Evolutionary conservation across 139 green algal genomes (phyloP).

Genomic region (Closterium sp.): DNA sequence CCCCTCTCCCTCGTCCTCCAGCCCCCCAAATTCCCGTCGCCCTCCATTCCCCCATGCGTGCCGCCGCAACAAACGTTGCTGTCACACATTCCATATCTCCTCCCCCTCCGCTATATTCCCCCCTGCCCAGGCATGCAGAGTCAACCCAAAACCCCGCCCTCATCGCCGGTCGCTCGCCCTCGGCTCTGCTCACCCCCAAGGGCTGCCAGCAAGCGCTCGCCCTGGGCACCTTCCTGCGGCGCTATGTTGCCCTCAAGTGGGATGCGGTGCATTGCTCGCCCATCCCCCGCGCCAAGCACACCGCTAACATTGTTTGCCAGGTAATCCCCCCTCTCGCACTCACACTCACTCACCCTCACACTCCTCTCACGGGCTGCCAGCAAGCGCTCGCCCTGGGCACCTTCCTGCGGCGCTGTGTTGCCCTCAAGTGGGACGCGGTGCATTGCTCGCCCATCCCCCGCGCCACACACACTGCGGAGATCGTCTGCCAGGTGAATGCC

Average conservation of each 20-base stretch:
- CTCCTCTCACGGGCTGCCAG: too few species aligned
- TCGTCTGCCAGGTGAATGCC: not conserved
- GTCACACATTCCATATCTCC: too few species aligned
- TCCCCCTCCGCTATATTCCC: not conserved
- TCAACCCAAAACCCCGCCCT: not conserved
- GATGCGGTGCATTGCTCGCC: not conserved
- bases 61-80: too few species aligned
- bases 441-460: not conserved
- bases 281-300: not conserved
- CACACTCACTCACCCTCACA: too few species aligned
- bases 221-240: too few species aligned
- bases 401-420: not conserved
- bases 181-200: not conserved
- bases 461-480: not conserved
- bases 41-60: too few species aligned
- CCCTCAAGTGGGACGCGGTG: not conserved
- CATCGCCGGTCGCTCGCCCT: too few species aligned
- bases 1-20: too few species aligned
- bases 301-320: not conserved
- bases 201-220: not conserved
- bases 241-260: not conserved
- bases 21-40: too few species aligned
- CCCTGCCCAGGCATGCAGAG: not conserved
- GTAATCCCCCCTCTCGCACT: not conserved
- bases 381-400: not conserved